Evolutionary conservation across 2,329 filamentous ascomycete species (phyloP), one percentile per base, ranked within the genome.

Genomic region (Verticillium nonalfalfae): DNA sequence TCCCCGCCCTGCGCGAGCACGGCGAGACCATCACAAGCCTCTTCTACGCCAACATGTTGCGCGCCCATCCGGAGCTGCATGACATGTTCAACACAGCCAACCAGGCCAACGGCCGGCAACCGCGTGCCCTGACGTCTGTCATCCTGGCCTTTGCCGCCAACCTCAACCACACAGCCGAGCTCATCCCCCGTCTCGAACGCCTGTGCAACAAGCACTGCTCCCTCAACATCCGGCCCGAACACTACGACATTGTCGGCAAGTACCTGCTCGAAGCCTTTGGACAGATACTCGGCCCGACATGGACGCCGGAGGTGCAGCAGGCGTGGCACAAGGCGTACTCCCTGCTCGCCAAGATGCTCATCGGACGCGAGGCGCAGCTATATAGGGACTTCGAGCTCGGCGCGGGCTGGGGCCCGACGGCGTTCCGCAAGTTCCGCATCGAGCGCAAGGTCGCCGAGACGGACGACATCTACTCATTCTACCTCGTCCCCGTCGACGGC

Each of bases 311-410:
- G 21, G 81, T 90, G 35, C 79, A 84, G 59, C 79, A 84, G 13
- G 89, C 90, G 9, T 93, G 90, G 90, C 81, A 75, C 6, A 84
- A 85, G 59, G 90, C 90, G 1, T 93, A 92, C 75, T 87, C 84
- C 82, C 81, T 91, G 67, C 82, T 93, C 31, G 89, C 90, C 33
- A 82, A 87, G 71, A 84, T 92, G 76, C 84, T 92, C 76, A 91
- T 90, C 66, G 80, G 78, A 21, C 81, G 85, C 58, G 90, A 92
- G 71, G 77, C 76, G 4, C 78, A 85, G 62, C 75, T 92, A 56
- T 91, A 90, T 74, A 75, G 80, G 39, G 76, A 82, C 36, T 84
- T 85, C 58, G 76, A 80, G n/a, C 75, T 76, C 39, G 63, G 61
- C 55, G 54, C 26, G 7, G 59, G 58, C 35, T 92, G 90, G 90